Evolutionary conservation across 257 asterid genomes (phyloP), one percentile per base, ranked within the genome.

Genomic region (Nicotiana knightiana): DNA sequence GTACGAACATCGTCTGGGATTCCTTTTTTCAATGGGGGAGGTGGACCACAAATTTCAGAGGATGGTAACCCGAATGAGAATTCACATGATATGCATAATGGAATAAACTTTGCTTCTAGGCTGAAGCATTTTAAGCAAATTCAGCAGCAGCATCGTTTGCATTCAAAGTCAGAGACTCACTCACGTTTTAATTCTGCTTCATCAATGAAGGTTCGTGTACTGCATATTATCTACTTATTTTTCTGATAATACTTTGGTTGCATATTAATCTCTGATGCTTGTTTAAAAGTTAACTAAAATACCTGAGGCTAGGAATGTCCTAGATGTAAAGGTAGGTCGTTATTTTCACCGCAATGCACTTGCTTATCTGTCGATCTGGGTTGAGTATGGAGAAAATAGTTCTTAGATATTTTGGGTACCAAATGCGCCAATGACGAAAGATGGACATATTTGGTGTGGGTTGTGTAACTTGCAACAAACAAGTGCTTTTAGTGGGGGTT

Each of bases 121-220:
- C 88, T 93, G 84, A 91, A 91, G 87, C 95, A 90, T 83, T 94
- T 97, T 86, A 92, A 90, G 79, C 90, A 87, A 65, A 93, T 92
- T 84, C 99, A 97, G 87, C 90, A 85, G 78, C 95, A 87, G 88
- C 99, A 97, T 81, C 95, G 97, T 18, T 77, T 65, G 79, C 90
- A 90, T 84, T 82, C 88, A 30, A 97, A 87, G 89, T 81, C 90
- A 46, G 93, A 84, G 76, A 59, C 77, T 35, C 88, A 82, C 71
- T 85, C 90, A 68, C 94, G 91, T 43, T 81, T 64, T 84, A 85
- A 80, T 86, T 88, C 96, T 62, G 77, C 85, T 62, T 84, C 93
- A 79, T 87, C 91, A 65, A 71, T 88, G 33, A 93, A 90, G 99
- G 99, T 95, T 85, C 48, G 91, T 51, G 62, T 81, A 11, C 54